These are phyloP conservation scores for Aspergillus novoparasiticus DNA, from an alignment of 2,329 filamentous ascomycete genomes.

Conservation along the genomic window DNA sequence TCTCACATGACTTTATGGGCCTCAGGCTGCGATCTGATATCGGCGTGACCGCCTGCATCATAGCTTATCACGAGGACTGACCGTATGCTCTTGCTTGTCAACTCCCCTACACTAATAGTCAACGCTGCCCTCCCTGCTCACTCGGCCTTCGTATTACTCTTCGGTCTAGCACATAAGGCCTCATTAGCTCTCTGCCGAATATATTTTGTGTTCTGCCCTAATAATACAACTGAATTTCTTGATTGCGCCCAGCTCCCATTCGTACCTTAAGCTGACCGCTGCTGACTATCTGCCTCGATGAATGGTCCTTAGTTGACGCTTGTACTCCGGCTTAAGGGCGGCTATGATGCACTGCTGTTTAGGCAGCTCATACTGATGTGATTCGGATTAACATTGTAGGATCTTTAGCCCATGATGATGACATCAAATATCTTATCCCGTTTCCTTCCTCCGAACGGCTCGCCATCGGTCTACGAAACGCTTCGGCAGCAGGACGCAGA, in stretches of 20 bases:
- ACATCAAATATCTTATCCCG: conserved; percentile 46
- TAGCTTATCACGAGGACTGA: conserved; percentile 18
- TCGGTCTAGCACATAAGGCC: background rate
- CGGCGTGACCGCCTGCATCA: conserved; percentile 12
- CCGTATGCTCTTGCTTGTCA: conserved; percentile 6
- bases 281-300: conserved; percentile 2
- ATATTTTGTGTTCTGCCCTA: background rate
- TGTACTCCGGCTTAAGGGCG: conserved; percentile 12
- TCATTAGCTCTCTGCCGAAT: background rate
- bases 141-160: background rate
- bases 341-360: conserved; percentile 17
- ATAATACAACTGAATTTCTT: background rate
- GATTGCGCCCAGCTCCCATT: background rate
- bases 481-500: conserved; percentile 49
- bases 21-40: conserved; percentile 17
- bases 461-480: conserved; percentile 52
- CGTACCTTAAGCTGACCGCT: background rate
- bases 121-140: background rate
- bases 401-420: conserved; percentile 37
- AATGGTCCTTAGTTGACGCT: conserved; percentile 17
- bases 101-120: background rate
- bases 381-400: background rate
- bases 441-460: conserved; percentile 52
- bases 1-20: background rate
- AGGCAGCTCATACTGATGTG: conserved; percentile 10